Percentiles rank a stretch among this genome's conserved stretches.
phyloP scores from a whole-genome alignment of 208 protist genomes.

The Crithidia mellificae region DNA sequence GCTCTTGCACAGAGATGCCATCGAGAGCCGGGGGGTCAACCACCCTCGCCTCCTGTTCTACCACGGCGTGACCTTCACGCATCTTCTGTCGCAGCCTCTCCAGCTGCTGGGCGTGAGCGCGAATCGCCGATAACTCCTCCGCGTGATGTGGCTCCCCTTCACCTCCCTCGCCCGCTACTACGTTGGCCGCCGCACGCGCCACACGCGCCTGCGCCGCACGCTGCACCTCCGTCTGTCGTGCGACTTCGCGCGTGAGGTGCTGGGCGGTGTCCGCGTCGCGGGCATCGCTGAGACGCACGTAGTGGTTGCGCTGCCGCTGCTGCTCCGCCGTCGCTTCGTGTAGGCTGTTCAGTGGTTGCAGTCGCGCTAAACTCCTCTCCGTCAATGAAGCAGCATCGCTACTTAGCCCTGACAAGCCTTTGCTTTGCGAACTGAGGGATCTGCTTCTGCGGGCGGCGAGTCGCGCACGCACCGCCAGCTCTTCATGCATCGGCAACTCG shows the following conservation, averaged over 20 bases:
- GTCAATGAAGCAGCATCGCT: too few relatives aligned
- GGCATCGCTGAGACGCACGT: slow-evolving; percentile 5
- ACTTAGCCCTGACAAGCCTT: too few relatives aligned
- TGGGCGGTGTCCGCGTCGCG: slow-evolving; percentile 1
- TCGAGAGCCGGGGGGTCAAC: too few relatives aligned
- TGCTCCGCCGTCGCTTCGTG: not conserved
- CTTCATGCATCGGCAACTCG: slow-evolving; percentile 22
- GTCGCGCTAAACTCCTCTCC: too few relatives aligned
- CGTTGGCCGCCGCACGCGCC: slow-evolving; percentile 5
- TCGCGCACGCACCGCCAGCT: slow-evolving; percentile 23
- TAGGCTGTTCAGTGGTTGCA: not conserved
- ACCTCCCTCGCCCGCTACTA: not conserved
- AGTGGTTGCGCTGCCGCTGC: not conserved
- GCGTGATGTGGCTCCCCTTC: not conserved
- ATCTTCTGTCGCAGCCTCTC: slow-evolving; percentile 12
- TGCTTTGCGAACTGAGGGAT: not conserved
- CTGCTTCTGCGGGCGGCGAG: slow-evolving; percentile 2
- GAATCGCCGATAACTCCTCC: slow-evolving; percentile 21
- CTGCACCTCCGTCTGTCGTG: slow-evolving; percentile 15
- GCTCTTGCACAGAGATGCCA: not conserved
- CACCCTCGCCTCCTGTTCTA: too few relatives aligned
- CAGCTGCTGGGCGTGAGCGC: slow-evolving; percentile 21
- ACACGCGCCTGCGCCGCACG: slow-evolving; percentile 15
- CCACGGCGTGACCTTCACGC: not conserved
- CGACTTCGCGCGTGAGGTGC: not conserved